phyloP scores from a whole-genome alignment of 2,329 filamentous ascomycete genomes.

The Pseudogymnoascus sp. region DNA sequence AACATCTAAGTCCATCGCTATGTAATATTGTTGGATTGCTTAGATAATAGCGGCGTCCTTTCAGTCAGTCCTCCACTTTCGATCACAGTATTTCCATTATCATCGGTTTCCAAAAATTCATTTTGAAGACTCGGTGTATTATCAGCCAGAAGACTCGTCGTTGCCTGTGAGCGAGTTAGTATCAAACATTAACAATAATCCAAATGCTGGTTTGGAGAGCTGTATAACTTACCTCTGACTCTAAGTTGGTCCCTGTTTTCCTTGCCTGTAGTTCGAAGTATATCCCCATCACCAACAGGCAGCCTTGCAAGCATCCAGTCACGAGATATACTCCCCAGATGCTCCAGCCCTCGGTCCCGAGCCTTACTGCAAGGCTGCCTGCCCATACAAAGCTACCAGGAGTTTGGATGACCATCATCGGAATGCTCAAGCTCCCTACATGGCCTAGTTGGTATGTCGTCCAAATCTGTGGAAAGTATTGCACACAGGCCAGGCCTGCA shows the following conservation, averaged over 20 bases:
- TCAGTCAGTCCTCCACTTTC: slow-evolving; percentile 21
- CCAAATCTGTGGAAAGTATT: slow-evolving; percentile 93
- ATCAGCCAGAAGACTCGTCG: not conserved
- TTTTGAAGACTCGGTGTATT: not conserved
- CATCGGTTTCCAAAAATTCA: slow-evolving; percentile 20
- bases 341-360: slow-evolving; percentile 84
- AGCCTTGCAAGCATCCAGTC: slow-evolving; percentile 78
- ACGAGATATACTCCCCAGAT: slow-evolving; percentile 89
- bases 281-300: slow-evolving; percentile 72
- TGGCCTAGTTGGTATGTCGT: slow-evolving; percentile 82
- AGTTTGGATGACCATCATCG: slow-evolving; percentile 98
- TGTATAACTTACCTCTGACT: not conserved
- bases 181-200: not conserved
- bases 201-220: not conserved
- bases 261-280: slow-evolving; percentile 55
- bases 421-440: slow-evolving; percentile 85
- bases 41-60: slow-evolving; percentile 20
- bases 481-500: slow-evolving; percentile 71
- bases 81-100: slow-evolving; percentile 22
- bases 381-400: slow-evolving; percentile 89
- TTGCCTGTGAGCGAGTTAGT: not conserved
- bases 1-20: not conserved
- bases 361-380: slow-evolving; percentile 69
- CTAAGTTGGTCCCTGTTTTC: not conserved
- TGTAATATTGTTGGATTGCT: slow-evolving; percentile 13